Conservation (phyloP, 1,284 basidiomycete species). For the Melampsora americana region DNA sequence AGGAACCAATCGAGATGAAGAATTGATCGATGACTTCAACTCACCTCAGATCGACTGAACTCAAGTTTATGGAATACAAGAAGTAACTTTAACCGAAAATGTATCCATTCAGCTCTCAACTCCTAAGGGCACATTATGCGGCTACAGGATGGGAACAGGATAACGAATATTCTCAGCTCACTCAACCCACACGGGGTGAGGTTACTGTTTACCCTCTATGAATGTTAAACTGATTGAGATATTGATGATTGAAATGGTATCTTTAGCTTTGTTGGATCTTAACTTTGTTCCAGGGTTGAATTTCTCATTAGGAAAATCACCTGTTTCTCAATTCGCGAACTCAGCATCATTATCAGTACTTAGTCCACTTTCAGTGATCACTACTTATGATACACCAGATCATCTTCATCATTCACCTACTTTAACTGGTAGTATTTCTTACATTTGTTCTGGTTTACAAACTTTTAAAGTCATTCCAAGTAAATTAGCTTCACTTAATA, state of each 20-base stretch:
- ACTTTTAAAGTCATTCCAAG: constrained; percentile 34
- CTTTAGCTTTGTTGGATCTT: constrained; percentile 32
- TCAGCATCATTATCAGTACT: constrained; percentile 38
- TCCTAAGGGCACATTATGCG: constrained; percentile 16
- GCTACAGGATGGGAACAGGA: constrained; percentile 37
- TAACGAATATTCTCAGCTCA: constrained; percentile 38
- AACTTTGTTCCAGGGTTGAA: constrained; percentile 32
- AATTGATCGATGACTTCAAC: not conserved
- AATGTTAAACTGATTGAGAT: not conserved
- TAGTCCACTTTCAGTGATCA: constrained; percentile 29
- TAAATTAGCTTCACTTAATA: constrained; percentile 23
- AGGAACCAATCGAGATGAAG: too few relatives aligned
- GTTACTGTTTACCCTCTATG: not conserved
- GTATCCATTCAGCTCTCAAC: constrained; percentile 41
- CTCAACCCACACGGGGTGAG: constrained; percentile 35
- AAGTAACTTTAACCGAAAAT: not conserved
- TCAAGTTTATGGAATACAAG: not conserved
- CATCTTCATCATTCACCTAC: constrained; percentile 23
- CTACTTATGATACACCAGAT: constrained; percentile 6
- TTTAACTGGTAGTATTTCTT: constrained; percentile 34
- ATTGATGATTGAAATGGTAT: not conserved
- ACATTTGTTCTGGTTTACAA: constrained; percentile 19
- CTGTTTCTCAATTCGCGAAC: constrained; percentile 38
- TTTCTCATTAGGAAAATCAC: constrained; percentile 36
- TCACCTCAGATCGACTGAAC: not conserved